A percentile compares a stretch with the other conserved stretches of the same genome.
phyloP scores from a whole-genome alignment of 495 filamentous ascomycete species.

The Xylaria telfairii region DNA sequence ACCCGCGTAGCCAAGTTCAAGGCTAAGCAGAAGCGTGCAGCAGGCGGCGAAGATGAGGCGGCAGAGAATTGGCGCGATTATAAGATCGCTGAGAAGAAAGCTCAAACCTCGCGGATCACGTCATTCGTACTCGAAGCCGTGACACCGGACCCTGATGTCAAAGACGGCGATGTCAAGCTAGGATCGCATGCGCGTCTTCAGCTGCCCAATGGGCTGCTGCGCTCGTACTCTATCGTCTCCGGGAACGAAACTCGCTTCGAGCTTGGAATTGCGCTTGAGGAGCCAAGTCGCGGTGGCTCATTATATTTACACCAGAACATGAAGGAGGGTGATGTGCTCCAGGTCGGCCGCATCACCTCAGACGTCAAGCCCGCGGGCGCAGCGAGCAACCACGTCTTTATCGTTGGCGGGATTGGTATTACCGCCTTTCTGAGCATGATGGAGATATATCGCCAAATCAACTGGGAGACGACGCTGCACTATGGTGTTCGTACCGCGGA shows the following conservation, averaged over 20 bases:
- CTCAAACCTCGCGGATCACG: constrained; percentile 47
- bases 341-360: constrained; percentile 49
- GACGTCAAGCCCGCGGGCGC: constrained; percentile 41
- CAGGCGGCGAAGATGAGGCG: constrained; percentile 32
- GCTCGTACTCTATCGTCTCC: constrained; percentile 57
- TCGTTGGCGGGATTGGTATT: constrained; percentile 59
- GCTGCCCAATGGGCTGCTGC: constrained; percentile 50
- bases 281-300: constrained; percentile 54
- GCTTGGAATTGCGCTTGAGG: constrained; percentile 54
- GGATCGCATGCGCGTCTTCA: constrained; percentile 54
- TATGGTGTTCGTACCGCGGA: constrained; percentile 52
- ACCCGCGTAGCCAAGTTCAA: constrained; percentile 44
- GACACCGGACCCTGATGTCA: constrained; percentile 28
- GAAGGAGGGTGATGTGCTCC: constrained; percentile 54
- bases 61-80: constrained; percentile 52
- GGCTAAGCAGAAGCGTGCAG: constrained; percentile 40
- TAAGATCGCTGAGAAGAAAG: constrained; percentile 49
- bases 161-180: constrained; percentile 29
- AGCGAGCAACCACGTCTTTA: constrained; percentile 57
- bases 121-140: constrained; percentile 50
- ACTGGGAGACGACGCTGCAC: constrained; percentile 53
- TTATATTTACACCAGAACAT: constrained; percentile 47
- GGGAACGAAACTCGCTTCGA: constrained; percentile 49
- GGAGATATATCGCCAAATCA: constrained; percentile 44
- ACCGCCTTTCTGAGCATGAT: constrained; percentile 55